Conservation (phyloP, 352 stramenopile species). For the Globisporangium abappressorium region DNA sequence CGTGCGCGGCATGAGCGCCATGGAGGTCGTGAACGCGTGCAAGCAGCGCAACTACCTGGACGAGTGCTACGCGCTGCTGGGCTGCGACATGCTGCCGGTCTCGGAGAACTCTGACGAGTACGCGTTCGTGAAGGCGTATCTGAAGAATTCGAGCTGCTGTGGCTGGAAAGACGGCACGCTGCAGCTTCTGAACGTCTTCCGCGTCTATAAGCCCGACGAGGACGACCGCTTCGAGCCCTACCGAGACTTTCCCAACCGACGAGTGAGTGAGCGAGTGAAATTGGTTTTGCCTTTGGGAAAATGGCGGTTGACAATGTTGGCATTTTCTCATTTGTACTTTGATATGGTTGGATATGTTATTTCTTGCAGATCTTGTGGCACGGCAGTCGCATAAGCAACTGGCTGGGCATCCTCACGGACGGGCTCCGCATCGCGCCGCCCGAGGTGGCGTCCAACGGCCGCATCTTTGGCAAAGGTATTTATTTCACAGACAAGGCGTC, state of each 20-base stretch:
- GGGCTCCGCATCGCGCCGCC: conserved; percentile 78
- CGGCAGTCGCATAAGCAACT: conserved; percentile 81
- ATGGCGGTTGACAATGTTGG: background rate
- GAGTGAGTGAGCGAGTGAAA: conserved; percentile 23
- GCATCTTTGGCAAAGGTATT: conserved; percentile 79
- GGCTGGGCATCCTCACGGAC: conserved; percentile 76
- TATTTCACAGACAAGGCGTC: conserved; percentile 89
- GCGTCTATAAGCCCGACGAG: conserved; percentile 50
- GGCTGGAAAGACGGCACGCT: conserved; percentile 48
- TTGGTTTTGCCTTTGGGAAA: background rate
- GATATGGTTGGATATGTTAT: background rate
- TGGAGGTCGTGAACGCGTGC: conserved; percentile 37
- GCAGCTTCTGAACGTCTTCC: conserved; percentile 59
- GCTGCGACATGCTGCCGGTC: conserved; percentile 48
- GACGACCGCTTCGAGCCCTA: conserved; percentile 52
- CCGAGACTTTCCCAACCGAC: conserved; percentile 44
- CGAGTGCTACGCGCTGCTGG: conserved; percentile 52
- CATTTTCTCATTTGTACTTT: background rate
- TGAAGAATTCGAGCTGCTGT: conserved; percentile 72
- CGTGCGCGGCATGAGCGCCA: conserved; percentile 34
- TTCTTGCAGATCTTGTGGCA: conserved; percentile 80
- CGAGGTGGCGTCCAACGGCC: conserved; percentile 70
- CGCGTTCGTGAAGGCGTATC: conserved; percentile 59
- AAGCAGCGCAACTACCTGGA: conserved; percentile 57
- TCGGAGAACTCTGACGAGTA: conserved; percentile 42